A percentile compares a stretch with the other conserved stretches of the same genome.
Conservation (phyloP, 305 asterid species). For the Fraxinus ornus region DNA sequence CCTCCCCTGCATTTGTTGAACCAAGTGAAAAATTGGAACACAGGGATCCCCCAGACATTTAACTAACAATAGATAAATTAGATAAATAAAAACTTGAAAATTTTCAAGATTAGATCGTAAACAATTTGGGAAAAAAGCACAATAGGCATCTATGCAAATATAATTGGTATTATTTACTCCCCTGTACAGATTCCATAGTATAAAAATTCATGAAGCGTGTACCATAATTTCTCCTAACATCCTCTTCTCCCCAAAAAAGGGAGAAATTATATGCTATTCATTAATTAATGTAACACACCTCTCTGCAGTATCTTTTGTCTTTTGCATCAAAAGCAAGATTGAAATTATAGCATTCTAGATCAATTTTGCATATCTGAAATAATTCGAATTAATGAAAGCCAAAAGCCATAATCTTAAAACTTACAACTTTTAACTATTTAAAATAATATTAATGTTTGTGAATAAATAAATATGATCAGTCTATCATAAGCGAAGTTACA, state of each 20-base stretch:
- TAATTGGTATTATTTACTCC: background rate
- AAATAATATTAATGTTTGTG: background rate
- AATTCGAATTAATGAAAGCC: background rate
- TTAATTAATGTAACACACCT: background rate
- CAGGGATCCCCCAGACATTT: conserved; percentile 15
- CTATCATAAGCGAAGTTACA: background rate
- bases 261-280: background rate
- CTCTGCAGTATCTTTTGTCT: background rate
- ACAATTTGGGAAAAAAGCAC: background rate
- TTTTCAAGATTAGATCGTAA: background rate
- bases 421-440: background rate
- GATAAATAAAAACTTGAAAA: background rate
- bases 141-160: background rate
- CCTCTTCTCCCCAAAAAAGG: background rate
- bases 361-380: conserved; percentile 8
- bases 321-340: background rate
- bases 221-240: background rate
- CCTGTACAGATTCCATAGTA: background rate
- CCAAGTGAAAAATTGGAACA: conserved; percentile 21
- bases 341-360: background rate
- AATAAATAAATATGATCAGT: background rate
- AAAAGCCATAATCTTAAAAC: background rate
- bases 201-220: background rate
- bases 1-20: conserved; percentile 66
- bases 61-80: background rate